Percentiles rank a stretch among this genome's conserved stretches.
Evolutionary conservation across 169 alveolate genomes (phyloP).

Genomic region (Ichthyophthirius multifiliis): DNA sequence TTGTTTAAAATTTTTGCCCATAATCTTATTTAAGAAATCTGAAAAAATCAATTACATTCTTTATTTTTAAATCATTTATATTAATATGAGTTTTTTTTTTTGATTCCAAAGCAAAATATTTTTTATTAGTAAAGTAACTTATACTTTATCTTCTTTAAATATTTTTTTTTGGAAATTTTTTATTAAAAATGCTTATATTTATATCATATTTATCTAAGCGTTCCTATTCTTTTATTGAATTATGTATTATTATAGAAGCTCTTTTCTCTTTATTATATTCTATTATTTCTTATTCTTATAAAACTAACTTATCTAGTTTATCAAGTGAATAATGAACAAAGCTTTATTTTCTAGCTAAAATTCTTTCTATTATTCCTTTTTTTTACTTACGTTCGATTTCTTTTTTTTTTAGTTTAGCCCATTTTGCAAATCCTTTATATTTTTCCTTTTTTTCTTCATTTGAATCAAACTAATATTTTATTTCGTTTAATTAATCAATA

Average conservation of each 20-base stretch:
- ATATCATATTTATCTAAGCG: not conserved
- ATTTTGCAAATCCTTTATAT: not conserved
- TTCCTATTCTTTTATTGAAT: not conserved
- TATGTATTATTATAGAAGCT: not conserved
- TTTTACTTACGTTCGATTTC: not conserved
- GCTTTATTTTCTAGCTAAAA: not conserved
- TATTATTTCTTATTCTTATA: not conserved
- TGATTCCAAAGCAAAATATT: not conserved
- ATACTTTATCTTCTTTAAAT: not conserved
- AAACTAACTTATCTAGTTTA: not conserved
- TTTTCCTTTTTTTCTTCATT: not conserved
- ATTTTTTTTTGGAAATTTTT: not conserved
- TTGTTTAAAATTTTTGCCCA: not conserved
- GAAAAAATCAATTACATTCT: not conserved
- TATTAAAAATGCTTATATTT: not conserved
- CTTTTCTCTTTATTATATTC: not conserved
- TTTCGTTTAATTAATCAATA: not conserved
- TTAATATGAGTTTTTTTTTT: not conserved
- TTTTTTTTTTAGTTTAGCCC: constrained; percentile 6
- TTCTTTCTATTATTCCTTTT: not conserved
- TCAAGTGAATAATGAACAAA: not conserved
- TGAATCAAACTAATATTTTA: not conserved
- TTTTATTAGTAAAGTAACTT: not conserved
- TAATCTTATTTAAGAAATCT: not conserved
- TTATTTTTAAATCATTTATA: not conserved